phyloP scores from a whole-genome alignment of 2,329 filamentous ascomycete species.

The Periconia sp. region DNA sequence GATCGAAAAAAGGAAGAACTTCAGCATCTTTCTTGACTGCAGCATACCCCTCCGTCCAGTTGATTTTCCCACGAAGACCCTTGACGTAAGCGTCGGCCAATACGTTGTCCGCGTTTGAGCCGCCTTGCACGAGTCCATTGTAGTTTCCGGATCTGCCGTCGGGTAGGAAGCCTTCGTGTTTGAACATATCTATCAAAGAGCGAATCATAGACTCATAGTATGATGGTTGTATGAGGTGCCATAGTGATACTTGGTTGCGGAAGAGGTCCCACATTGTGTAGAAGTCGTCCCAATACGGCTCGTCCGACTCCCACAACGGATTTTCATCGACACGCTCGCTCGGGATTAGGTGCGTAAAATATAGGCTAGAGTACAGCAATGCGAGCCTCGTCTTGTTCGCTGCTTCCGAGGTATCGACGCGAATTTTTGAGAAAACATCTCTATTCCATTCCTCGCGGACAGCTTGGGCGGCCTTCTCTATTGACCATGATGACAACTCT shows the following conservation, averaged over 20 bases:
- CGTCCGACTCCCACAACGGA: slow-evolving; percentile 68
- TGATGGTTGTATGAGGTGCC: slow-evolving; percentile 68
- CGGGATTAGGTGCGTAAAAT: slow-evolving; percentile 46
- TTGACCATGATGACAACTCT: slow-evolving; percentile 53
- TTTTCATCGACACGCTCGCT: slow-evolving; percentile 64
- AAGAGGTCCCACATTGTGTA: slow-evolving; percentile 79
- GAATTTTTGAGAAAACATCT: slow-evolving; percentile 65
- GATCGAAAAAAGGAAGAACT: slow-evolving; percentile 48
- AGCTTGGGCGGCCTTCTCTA: slow-evolving; percentile 48
- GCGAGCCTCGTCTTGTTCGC: slow-evolving; percentile 41
- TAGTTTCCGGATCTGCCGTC: slow-evolving; percentile 64
- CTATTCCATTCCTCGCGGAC: slow-evolving; percentile 56
- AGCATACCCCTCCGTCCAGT: slow-evolving; percentile 73
- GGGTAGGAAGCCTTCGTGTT: slow-evolving; percentile 70
- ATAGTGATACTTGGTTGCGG: slow-evolving; percentile 53
- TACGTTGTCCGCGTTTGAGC: slow-evolving; percentile 51
- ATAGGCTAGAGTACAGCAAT: slow-evolving; percentile 41
- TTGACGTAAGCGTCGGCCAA: slow-evolving; percentile 73
- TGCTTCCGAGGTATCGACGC: slow-evolving; percentile 30
- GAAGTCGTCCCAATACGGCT: slow-evolving; percentile 73
- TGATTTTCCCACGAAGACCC: slow-evolving; percentile 64
- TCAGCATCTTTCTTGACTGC: slow-evolving; percentile 77
- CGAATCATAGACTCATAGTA: slow-evolving; percentile 72
- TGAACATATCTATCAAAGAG: slow-evolving; percentile 68
- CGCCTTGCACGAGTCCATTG: slow-evolving; percentile 62